A percentile compares a stretch with the other conserved stretches of the same genome.
phyloP scores from a whole-genome alignment of 78 protist species.

The Tieghemostelium lacteum region DNA sequence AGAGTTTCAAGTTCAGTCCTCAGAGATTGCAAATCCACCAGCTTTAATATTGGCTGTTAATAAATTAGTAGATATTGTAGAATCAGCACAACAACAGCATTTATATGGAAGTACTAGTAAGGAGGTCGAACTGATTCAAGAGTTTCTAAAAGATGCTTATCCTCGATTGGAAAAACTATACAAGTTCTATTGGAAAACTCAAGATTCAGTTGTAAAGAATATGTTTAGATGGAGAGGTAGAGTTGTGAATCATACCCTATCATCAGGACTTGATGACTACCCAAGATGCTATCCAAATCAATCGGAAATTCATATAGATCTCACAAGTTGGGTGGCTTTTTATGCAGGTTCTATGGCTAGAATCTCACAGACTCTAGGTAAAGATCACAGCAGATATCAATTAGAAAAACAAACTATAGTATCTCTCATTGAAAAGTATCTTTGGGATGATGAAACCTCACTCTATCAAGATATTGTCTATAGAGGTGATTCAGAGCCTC shows the following conservation, averaged over 20 bases:
- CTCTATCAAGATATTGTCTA: conserved; percentile 27
- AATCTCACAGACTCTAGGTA: conserved; percentile 23
- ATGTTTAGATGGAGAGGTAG: conserved; percentile 91
- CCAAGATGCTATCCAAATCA: conserved; percentile 81
- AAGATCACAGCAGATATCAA: neutral
- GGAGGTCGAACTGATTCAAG: conserved; percentile 9
- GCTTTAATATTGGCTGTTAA: conserved; percentile 79
- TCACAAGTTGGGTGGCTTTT: conserved; percentile 88
- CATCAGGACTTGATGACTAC: conserved; percentile 94
- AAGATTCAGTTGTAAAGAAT: neutral
- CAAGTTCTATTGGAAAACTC: conserved; percentile 64
- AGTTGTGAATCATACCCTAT: conserved; percentile 79
- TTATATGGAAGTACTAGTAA: too few relatives aligned
- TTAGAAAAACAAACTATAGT: conserved; percentile 1
- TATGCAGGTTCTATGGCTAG: conserved; percentile 49
- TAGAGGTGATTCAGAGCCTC: neutral
- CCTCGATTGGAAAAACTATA: conserved; percentile 49
- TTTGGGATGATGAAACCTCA: conserved; percentile 30
- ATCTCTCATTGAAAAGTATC: neutral
- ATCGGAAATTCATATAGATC: conserved; percentile 90
- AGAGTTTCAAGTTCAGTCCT: conserved; percentile 45
- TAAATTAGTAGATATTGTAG: conserved; percentile 17
- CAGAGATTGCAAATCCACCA: conserved; percentile 93
- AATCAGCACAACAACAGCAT: neutral
- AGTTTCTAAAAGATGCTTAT: conserved; percentile 21